Evolutionary conservation across 2,329 filamentous ascomycete species (phyloP).

Genomic region (Cladophialophora exuberans): DNA sequence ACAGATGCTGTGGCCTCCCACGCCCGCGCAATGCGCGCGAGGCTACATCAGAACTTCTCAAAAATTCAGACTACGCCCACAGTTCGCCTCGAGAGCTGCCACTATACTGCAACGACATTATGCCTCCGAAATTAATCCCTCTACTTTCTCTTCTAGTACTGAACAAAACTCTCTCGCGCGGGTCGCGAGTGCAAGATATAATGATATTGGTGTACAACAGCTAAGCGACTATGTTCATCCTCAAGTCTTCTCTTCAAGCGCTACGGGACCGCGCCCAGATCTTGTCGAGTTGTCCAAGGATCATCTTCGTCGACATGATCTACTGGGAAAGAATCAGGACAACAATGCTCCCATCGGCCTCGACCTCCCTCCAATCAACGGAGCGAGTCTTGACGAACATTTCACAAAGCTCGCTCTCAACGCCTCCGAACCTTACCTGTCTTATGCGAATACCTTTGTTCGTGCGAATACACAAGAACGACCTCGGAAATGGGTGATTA

Average conservation of each 20-base stretch:
- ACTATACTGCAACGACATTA: conserved; percentile 31
- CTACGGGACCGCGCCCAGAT: conserved; percentile 64
- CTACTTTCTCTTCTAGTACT: background rate
- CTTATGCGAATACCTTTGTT: conserved; percentile 74
- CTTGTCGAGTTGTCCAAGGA: conserved; percentile 79
- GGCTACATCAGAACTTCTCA: conserved; percentile 35
- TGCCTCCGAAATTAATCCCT: conserved; percentile 18
- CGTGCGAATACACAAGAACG: conserved; percentile 60
- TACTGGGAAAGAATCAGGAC: conserved; percentile 89
- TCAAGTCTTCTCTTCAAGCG: conserved; percentile 72
- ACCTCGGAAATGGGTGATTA: conserved; percentile 73
- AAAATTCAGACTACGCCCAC: conserved; percentile 32
- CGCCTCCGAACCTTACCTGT: conserved; percentile 81
- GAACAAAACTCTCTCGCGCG: conserved; percentile 16
- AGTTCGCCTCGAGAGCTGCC: conserved; percentile 25
- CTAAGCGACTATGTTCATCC: conserved; percentile 79
- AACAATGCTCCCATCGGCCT: conserved; percentile 76
- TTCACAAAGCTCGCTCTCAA: conserved; percentile 87
- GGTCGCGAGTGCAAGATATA: conserved; percentile 68
- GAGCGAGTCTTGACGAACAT: conserved; percentile 85
- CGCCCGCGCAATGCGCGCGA: conserved; percentile 34
- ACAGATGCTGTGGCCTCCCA: conserved; percentile 35
- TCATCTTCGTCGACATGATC: conserved; percentile 81
- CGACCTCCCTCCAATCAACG: conserved; percentile 78
- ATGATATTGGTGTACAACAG: conserved; percentile 93